Base-by-base conservation (phyloP, 2,329 filamentous ascomycete genomes). In the Nemania serpens region DNA sequence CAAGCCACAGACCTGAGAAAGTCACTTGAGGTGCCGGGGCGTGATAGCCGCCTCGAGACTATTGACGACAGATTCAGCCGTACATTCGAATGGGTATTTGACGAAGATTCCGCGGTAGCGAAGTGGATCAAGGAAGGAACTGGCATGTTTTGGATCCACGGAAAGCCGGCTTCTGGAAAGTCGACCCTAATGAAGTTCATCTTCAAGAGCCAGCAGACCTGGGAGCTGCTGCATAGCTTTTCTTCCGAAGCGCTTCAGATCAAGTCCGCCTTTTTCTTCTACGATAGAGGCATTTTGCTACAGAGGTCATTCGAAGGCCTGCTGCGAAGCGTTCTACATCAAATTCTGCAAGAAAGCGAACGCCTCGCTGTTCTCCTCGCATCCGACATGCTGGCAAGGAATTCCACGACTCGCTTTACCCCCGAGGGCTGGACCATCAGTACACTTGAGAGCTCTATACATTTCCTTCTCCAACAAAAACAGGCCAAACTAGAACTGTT, bases 171-270 rank as follows among this genome's bases (percentile, higher is more conserved):
- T 5, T 45, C 42, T 13, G 42, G 42, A 13, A 45, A 45, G 20
- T 45, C 11, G 65, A 69, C 67, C 9, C 33, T 69, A 13, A 69
- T 68, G 67, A 69, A 68, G 41, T 69, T 68, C 17, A 63, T 69
- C 5, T 54, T 20, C n/a, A 3, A 63, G 9, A 33, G 57, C n/a
- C 46, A 20, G 1, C 55, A 55, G 2, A 62, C 64, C 13, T 39
- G 20, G 41, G 62, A 69, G 37, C 47, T 62, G 12, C 50, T 67
- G 22, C 33, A 64, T 17, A 46, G 13, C 61, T 63, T 29, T 7
- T 29, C 25, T 29, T 29, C 25, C 17, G 29, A 41, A 42, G 29
- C 13, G 5, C 2, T 13, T n/a, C 37, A 6, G 12, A n/a, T 41
- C 5, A 15, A 6, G 5, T n/a, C 39, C 5, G 39, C 39, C n/a